A percentile compares a stretch with the other conserved stretches of the same genome.
These are phyloP conservation scores for Blastocystis sp. DNA, from an alignment of 352 stramenopile species.

Conservation along the genomic window DNA sequence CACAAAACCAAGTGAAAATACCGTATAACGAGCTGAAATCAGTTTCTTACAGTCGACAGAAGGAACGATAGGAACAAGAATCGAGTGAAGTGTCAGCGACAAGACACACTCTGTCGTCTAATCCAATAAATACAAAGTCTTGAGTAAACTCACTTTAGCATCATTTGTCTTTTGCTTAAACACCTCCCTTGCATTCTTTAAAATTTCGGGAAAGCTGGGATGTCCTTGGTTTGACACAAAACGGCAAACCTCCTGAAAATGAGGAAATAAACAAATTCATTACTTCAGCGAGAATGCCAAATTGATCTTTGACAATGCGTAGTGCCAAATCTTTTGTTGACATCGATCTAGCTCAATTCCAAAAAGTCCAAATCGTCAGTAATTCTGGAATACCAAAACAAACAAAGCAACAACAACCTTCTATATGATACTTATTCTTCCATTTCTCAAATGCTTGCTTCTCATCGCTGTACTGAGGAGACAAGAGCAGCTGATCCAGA, in stretches of 20 bases:
- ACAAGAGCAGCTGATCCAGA: background rate
- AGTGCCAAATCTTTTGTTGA: slow-evolving; percentile 47
- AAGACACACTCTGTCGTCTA: slow-evolving; percentile 1
- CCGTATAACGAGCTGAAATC: slow-evolving; percentile 22
- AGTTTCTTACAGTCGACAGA: slow-evolving; percentile 23
- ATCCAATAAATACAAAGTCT: background rate
- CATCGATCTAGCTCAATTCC: background rate
- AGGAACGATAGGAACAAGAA: slow-evolving; percentile 25
- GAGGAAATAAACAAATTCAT: background rate
- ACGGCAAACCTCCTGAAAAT: background rate
- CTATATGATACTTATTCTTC: background rate
- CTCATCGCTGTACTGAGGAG: background rate
- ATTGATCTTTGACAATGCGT: slow-evolving; percentile 36
- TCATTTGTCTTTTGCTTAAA: slow-evolving; percentile 15
- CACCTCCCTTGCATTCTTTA: background rate
- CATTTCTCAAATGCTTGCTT: background rate
- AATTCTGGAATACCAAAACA: background rate
- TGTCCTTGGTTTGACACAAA: slow-evolving; percentile 5
- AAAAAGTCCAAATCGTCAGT: background rate
- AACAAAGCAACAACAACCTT: background rate
- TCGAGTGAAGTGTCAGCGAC: background rate
- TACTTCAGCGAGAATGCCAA: slow-evolving; percentile 15
- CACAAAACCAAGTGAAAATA: background rate
- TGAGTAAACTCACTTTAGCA: background rate
- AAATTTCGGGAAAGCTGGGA: slow-evolving; percentile 8